Conservation (phyloP, 164 flowering plant genomes). For the Kingdonia uniflora region DNA sequence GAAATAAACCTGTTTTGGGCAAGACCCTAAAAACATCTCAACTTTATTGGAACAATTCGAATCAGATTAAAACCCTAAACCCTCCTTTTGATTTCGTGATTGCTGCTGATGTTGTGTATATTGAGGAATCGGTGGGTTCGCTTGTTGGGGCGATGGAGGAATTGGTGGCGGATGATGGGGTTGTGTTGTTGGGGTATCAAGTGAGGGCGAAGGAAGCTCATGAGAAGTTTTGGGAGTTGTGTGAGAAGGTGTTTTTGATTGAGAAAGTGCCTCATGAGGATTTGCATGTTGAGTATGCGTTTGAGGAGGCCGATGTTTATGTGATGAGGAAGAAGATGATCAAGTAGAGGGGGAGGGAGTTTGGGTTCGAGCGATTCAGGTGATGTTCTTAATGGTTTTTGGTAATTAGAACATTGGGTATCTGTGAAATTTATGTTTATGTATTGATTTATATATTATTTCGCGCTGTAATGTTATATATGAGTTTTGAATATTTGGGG, state of each 20-base stretch:
- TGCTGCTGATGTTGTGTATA: conserved; percentile 87
- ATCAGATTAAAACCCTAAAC: conserved; percentile 38
- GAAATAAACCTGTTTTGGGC: conserved; percentile 46
- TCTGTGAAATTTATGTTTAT: too few species aligned
- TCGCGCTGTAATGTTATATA: too few species aligned
- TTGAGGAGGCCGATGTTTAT: conserved; percentile 75
- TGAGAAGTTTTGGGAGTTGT: conserved; percentile 71
- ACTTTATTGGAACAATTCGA: conserved; percentile 57
- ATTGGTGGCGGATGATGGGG: conserved; percentile 47
- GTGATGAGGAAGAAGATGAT: conserved; percentile 49
- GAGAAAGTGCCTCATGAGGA: conserved; percentile 69
- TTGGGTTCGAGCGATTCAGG: conserved; percentile 2
- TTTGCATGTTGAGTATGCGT: conserved; percentile 79
- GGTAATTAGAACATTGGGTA: too few species aligned
- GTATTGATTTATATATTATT: too few species aligned
- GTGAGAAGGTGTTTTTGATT: conserved; percentile 34
- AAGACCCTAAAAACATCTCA: conserved; percentile 42
- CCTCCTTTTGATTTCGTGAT: conserved; percentile 78
- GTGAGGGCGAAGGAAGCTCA: conserved; percentile 77
- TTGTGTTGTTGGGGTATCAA: conserved; percentile 79
- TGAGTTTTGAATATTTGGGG: too few species aligned
- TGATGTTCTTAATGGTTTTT: conserved; percentile 1
- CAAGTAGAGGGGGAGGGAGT: background rate
- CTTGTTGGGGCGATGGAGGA: conserved; percentile 57
- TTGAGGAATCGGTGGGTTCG: conserved; percentile 52